Evolutionary conservation across 345 rosid species (phyloP).

Genomic region (Euphorbia pulcherrima): DNA sequence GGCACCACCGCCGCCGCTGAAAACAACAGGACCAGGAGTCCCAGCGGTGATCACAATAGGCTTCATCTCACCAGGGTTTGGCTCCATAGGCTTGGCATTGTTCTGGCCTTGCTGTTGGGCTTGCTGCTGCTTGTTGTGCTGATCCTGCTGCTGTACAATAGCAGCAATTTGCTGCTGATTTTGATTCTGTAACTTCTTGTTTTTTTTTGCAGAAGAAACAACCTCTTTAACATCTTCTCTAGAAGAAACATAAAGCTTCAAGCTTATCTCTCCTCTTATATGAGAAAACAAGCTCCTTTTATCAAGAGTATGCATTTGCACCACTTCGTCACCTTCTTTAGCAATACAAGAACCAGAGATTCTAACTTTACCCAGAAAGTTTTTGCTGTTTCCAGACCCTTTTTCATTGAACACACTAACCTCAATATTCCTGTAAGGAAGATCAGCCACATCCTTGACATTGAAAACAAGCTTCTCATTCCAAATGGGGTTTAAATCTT

Average conservation of each 20-base stretch:
- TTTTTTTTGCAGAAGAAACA: conserved; percentile 35
- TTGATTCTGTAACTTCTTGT: conserved; percentile 50
- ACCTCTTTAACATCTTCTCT: conserved; percentile 28
- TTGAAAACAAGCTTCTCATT: conserved; percentile 66
- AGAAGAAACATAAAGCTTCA: conserved; percentile 46
- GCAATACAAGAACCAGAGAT: conserved; percentile 42
- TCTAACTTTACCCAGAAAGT: conserved; percentile 65
- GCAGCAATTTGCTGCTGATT: conserved; percentile 34
- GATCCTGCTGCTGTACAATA: conserved; percentile 36
- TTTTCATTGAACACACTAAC: conserved; percentile 59
- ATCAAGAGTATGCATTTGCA: conserved; percentile 54
- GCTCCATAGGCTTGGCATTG: conserved; percentile 40
- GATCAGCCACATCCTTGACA: conserved; percentile 41
- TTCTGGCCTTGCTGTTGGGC: conserved; percentile 32
- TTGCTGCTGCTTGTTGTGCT: conserved; percentile 25
- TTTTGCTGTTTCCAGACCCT: conserved; percentile 46
- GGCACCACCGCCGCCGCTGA: conserved; percentile 15
- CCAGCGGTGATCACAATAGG: conserved; percentile 47
- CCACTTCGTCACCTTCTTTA: conserved; percentile 44
- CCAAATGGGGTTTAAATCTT: conserved; percentile 73
- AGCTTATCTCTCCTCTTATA: conserved; percentile 57
- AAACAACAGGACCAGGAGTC: conserved; percentile 26
- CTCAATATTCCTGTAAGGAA: conserved; percentile 51
- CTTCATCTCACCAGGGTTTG: conserved; percentile 45
- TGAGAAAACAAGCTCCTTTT: conserved; percentile 70